Evolutionary conservation across 2,329 filamentous ascomycete species (phyloP).

Genomic region (Pyrenophora tritici-repentis): DNA sequence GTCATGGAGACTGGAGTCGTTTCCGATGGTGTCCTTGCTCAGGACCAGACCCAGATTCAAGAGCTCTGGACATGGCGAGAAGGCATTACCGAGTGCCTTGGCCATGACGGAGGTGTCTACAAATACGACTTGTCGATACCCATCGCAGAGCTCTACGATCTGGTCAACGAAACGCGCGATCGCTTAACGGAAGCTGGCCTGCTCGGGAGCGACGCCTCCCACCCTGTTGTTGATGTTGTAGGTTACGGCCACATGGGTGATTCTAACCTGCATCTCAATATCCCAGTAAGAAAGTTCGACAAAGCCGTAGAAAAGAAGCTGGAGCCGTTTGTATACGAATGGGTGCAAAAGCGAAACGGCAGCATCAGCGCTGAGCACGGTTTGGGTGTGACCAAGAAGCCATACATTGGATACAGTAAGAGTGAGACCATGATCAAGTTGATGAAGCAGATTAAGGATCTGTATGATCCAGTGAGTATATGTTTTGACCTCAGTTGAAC

Average conservation of each 20-base stretch:
- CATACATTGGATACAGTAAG: slow-evolving; percentile 90
- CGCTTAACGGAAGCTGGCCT: slow-evolving; percentile 75
- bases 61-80: slow-evolving; percentile 92
- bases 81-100: slow-evolving; percentile 85
- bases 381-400: slow-evolving; percentile 91
- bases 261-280: slow-evolving; percentile 91
- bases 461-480: slow-evolving; percentile 88
- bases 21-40: slow-evolving; percentile 84
- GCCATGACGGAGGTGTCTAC: slow-evolving; percentile 93
- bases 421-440: slow-evolving; percentile 83
- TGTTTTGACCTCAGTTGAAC: background rate
- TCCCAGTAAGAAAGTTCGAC: slow-evolving; percentile 81
- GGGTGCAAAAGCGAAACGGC: slow-evolving; percentile 84
- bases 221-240: slow-evolving; percentile 85
- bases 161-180: slow-evolving; percentile 83
- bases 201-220: slow-evolving; percentile 70
- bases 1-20: slow-evolving; percentile 90
- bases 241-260: slow-evolving; percentile 99
- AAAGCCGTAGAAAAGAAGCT: slow-evolving; percentile 83
- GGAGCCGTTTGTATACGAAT: slow-evolving; percentile 97
- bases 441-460: slow-evolving; percentile 93
- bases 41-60: slow-evolving; percentile 88
- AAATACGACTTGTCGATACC: slow-evolving; percentile 99
- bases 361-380: slow-evolving; percentile 98
- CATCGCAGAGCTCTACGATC: slow-evolving; percentile 79